A percentile compares a stretch with the other conserved stretches of the same genome.
Conservation (phyloP, 306 rosid species). For the Lathyrus oleraceus region DNA sequence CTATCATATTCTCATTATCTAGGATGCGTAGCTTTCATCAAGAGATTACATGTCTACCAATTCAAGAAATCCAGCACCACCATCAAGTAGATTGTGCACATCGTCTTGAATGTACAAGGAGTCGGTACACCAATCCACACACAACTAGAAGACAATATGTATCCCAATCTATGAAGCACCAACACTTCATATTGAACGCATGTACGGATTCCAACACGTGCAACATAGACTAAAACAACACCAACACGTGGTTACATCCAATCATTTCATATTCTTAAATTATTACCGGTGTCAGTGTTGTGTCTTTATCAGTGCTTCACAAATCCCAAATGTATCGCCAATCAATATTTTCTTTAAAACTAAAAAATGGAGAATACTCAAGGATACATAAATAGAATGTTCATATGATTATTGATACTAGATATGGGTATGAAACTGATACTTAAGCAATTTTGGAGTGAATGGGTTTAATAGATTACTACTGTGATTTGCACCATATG, state of each 20-base stretch:
- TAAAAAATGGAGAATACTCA: neutral
- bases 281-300: neutral
- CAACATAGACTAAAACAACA: neutral
- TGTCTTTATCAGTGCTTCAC: neutral
- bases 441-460: neutral
- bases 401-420: neutral
- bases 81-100: neutral
- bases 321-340: neutral
- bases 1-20: neutral
- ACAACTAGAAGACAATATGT: neutral
- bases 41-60: neutral
- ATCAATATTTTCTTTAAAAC: neutral
- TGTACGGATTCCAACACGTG: neutral
- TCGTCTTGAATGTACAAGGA: neutral
- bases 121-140: neutral
- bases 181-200: neutral
- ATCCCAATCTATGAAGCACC: neutral
- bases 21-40: neutral
- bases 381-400: neutral
- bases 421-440: neutral
- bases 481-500: slow-evolving; percentile 21
- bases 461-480: slow-evolving; percentile 7
- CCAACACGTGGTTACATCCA: neutral
- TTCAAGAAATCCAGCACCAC: neutral
- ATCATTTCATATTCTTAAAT: neutral